These are phyloP conservation scores for Ceriops decandra DNA, from an alignment of 345 rosid species.

Conservation along the genomic window DNA sequence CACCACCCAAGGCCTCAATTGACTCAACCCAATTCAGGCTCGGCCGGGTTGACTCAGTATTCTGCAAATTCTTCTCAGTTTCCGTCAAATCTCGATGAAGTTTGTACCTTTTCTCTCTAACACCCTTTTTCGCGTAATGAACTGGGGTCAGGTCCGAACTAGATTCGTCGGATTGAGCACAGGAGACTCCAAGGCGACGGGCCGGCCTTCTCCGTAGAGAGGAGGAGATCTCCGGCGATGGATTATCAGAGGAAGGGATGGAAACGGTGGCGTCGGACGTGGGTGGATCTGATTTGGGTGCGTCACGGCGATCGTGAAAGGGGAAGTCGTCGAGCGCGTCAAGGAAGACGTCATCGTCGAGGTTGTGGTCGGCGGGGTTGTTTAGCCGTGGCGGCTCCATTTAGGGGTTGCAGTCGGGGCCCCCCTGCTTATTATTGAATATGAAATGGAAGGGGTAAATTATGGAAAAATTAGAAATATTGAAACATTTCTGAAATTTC, in stretches of 20 bases:
- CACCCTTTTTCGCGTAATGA: slow-evolving; percentile 1
- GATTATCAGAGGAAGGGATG: not conserved
- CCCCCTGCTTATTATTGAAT: too few species aligned
- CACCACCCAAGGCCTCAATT: not conserved
- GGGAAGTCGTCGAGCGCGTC: slow-evolving; percentile 62
- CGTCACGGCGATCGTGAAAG: slow-evolving; percentile 38
- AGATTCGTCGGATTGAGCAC: slow-evolving; percentile 4
- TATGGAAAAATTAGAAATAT: too few species aligned
- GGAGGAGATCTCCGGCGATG: slow-evolving; percentile 5
- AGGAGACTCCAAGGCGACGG: slow-evolving; percentile 15
- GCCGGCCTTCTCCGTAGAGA: slow-evolving; percentile 35
- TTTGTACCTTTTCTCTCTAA: slow-evolving; percentile 21
- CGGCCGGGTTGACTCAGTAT: slow-evolving; percentile 17
- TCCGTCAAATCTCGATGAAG: slow-evolving; percentile 25
- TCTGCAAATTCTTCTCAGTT: slow-evolving; percentile 25
- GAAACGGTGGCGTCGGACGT: slow-evolving; percentile 21
- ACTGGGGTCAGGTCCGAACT: not conserved
- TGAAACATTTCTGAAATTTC: too few species aligned
- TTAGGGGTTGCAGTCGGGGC: not conserved
- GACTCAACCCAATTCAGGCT: not conserved
- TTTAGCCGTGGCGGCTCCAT: slow-evolving; percentile 29
- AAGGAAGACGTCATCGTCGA: slow-evolving; percentile 38
- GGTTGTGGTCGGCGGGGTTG: slow-evolving; percentile 3
- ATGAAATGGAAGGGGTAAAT: too few species aligned
- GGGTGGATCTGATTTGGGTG: slow-evolving; percentile 30